Conservation (phyloP, 495 filamentous ascomycete genomes). For the Tuber magnatum region DNA sequence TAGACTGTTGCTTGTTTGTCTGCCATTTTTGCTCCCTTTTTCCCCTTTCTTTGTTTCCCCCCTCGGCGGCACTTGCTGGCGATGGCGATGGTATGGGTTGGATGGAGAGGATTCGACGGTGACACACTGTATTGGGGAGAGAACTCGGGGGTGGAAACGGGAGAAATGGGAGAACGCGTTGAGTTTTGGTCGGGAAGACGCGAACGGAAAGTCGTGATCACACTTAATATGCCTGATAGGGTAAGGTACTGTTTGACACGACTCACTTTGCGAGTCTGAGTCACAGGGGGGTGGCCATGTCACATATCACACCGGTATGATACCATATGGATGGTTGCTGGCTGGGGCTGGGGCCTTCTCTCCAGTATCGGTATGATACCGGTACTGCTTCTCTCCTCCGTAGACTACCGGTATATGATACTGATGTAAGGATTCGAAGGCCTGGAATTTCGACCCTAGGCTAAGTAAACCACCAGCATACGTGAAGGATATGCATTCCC, state of each 20-base stretch:
- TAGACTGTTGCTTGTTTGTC: conserved; percentile 92
- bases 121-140: background rate
- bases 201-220: background rate
- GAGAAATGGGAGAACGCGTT: background rate
- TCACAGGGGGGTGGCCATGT: background rate
- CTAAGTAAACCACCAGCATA: background rate
- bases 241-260: background rate
- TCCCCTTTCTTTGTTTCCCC: background rate
- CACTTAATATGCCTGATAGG: background rate
- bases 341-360: background rate
- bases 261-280: background rate
- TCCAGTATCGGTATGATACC: background rate
- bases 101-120: background rate
- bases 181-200: background rate
- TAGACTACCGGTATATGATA: no score
- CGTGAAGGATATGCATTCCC: background rate
- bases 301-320: no score
- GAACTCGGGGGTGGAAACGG: background rate
- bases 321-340: background rate
- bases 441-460: no score
- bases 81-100: background rate
- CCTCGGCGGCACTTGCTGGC: background rate
- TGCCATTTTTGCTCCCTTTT: conserved; percentile 55
- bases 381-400: no score
- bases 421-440: no score